phyloP scores from a whole-genome alignment of 148 eudicot genomes.

The Persicaria tinctoria region DNA sequence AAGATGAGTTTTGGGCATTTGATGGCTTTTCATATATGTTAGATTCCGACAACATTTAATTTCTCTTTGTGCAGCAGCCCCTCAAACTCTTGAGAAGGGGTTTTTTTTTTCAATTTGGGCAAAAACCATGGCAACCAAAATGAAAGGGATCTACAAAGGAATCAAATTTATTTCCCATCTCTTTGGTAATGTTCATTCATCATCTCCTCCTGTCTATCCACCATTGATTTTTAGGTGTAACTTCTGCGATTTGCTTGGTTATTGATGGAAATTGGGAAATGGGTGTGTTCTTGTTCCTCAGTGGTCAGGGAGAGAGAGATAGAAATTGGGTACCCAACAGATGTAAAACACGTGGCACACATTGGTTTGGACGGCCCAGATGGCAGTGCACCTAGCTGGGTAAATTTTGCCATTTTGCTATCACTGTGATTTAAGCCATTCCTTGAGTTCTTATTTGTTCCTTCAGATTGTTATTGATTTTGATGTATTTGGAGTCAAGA shows the following conservation, averaged over 20 bases:
- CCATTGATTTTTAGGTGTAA: not conserved
- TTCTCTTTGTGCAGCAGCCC: not conserved
- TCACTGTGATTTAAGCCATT: not conserved
- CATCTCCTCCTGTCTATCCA: not conserved
- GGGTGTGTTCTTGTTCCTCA: slow-evolving; percentile 13
- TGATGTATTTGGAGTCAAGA: not conserved
- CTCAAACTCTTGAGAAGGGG: not conserved
- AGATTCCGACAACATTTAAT: not conserved
- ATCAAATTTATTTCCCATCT: slow-evolving; percentile 74
- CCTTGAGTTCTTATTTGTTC: not conserved
- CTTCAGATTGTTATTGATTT: not conserved
- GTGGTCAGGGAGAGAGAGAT: slow-evolving; percentile 68
- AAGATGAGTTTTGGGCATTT: not conserved
- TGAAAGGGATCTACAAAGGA: slow-evolving; percentile 50
- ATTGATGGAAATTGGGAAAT: slow-evolving; percentile 12
- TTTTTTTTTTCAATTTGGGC: not conserved
- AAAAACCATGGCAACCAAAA: slow-evolving; percentile 38
- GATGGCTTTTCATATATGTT: not conserved
- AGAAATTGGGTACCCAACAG: slow-evolving; percentile 80
- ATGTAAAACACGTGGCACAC: slow-evolving; percentile 84
- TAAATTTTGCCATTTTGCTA: slow-evolving; percentile 15
- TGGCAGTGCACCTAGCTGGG: slow-evolving; percentile 72
- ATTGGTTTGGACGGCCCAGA: slow-evolving; percentile 75
- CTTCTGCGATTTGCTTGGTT: not conserved
- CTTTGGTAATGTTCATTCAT: slow-evolving; percentile 44